phyloP scores from a whole-genome alignment of 2,329 filamentous ascomycete genomes.

The Aspergillus alliaceus region DNA sequence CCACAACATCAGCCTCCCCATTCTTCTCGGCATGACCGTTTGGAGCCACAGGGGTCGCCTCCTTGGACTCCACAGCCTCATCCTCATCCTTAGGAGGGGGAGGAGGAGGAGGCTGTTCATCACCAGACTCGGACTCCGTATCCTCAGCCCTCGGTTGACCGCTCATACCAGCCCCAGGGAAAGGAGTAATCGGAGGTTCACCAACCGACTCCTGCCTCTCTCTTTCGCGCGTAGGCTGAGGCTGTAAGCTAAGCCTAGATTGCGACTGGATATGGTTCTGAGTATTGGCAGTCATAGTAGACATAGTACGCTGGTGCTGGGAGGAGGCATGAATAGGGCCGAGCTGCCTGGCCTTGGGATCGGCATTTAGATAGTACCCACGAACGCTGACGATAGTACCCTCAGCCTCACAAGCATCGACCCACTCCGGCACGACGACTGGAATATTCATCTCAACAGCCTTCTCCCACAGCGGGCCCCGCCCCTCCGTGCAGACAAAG shows the following conservation, averaged over 20 bases:
- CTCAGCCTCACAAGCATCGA: slow-evolving; percentile 92
- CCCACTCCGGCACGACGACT: slow-evolving; percentile 94
- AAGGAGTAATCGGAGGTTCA: slow-evolving; percentile 35
- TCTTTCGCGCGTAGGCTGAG: slow-evolving; percentile 19
- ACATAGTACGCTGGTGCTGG: slow-evolving; percentile 36
- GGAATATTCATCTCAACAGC: slow-evolving; percentile 97
- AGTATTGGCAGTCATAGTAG: slow-evolving; percentile 25
- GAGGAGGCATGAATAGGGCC: slow-evolving; percentile 37
- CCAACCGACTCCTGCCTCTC: slow-evolving; percentile 23
- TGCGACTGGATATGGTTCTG: slow-evolving; percentile 20
- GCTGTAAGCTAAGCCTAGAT: slow-evolving; percentile 24
- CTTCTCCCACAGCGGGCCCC: slow-evolving; percentile 90
- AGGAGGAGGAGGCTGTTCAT: slow-evolving; percentile 24
- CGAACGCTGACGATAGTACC: slow-evolving; percentile 91
- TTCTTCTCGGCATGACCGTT: slow-evolving; percentile 19
- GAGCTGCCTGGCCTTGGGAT: slow-evolving; percentile 60
- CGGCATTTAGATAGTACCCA: slow-evolving; percentile 92
- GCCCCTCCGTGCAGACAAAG: slow-evolving; percentile 93
- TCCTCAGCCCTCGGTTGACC: slow-evolving; percentile 28
- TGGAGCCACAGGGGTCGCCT: slow-evolving; percentile 9
- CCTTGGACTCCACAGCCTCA: slow-evolving; percentile 18
- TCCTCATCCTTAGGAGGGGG: slow-evolving; percentile 20
- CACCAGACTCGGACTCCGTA: slow-evolving; percentile 28
- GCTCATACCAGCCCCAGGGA: slow-evolving; percentile 32
- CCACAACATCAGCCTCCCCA: background rate